These are phyloP conservation scores for Diaporthe vaccinii DNA, from an alignment of 2,329 filamentous ascomycete species.

Conservation along the genomic window DNA sequence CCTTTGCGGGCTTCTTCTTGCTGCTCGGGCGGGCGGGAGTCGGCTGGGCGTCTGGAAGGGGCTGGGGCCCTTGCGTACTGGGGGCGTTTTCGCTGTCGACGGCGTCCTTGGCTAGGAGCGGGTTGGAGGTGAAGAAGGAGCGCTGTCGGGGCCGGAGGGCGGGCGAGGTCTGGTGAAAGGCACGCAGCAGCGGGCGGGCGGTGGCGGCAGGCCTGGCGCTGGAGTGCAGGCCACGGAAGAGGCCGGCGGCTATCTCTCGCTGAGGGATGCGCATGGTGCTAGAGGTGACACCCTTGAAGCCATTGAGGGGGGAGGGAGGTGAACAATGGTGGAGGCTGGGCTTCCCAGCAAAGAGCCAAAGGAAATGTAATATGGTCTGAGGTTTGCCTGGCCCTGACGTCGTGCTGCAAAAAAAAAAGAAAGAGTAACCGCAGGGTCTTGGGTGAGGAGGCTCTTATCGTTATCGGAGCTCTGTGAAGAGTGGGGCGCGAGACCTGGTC, in stretches of 20 bases:
- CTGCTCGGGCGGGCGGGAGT: conserved; percentile 6
- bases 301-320: conserved; percentile 31
- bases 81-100: conserved; percentile 37
- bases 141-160: conserved; percentile 66
- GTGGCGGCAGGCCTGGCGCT: conserved; percentile 35
- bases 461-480: not conserved
- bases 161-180: conserved; percentile 62
- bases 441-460: conserved; percentile 22
- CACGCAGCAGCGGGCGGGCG: conserved; percentile 51
- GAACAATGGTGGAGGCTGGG: not conserved
- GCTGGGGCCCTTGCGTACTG: not conserved
- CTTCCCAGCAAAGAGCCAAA: not conserved
- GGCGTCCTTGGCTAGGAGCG: conserved; percentile 61
- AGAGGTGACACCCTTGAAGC: conserved; percentile 17
- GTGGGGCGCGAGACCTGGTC: not conserved
- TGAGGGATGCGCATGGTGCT: conserved; percentile 39
- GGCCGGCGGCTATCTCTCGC: conserved; percentile 35
- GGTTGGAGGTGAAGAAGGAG: conserved; percentile 76
- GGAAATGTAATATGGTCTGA: not conserved
- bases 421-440: not conserved
- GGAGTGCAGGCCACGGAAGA: conserved; percentile 46
- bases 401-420: not conserved
- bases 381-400: conserved; percentile 15
- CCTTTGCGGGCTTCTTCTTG: conserved; percentile 40
- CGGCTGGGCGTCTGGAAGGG: not conserved